A percentile compares a stretch with the other conserved stretches of the same genome.
Evolutionary conservation across 2,329 filamentous ascomycete species (phyloP).

Genomic region (Trichothecium sympodiale): DNA sequence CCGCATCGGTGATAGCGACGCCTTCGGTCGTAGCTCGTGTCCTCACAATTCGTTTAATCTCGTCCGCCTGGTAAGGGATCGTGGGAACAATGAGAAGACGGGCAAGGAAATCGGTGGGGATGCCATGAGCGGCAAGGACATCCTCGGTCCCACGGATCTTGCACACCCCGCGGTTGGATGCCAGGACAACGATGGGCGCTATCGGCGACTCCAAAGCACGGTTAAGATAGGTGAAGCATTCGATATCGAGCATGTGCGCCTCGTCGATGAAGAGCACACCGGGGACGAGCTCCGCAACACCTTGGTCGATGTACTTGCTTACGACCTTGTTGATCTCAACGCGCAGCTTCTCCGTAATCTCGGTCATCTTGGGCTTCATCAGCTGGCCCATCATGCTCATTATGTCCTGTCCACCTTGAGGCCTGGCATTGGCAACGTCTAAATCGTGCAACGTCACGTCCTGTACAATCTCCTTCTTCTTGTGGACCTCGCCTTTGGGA

Average conservation of each 20-base stretch:
- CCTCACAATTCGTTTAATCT: constrained; percentile 87
- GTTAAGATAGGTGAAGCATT: constrained; percentile 98
- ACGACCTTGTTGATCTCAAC: constrained; percentile 98
- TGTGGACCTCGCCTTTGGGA: constrained; percentile 97
- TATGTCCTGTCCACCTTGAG: constrained; percentile 95
- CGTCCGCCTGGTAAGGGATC: constrained; percentile 73
- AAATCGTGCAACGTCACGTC: constrained; percentile 96
- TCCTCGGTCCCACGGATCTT: constrained; percentile 81
- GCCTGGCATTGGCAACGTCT: constrained; percentile 88
- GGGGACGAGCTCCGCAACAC: constrained; percentile 93
- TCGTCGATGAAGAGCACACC: constrained; percentile 98
- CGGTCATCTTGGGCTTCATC: constrained; percentile 99
- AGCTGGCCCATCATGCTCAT: constrained; percentile 99
- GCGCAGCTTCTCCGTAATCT: constrained; percentile 95
- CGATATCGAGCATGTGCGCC: constrained; percentile 99
- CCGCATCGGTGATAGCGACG: constrained; percentile 67
- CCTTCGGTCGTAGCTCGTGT: constrained; percentile 75
- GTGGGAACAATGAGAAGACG: constrained; percentile 95
- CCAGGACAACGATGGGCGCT: constrained; percentile 92
- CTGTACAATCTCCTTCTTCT: constrained; percentile 99
- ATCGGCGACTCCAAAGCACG: constrained; percentile 92
- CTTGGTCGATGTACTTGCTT: constrained; percentile 97
- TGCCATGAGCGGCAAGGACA: constrained; percentile 79
- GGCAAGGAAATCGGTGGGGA: constrained; percentile 86
- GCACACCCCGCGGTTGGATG: constrained; percentile 90